A percentile compares a stretch with the other conserved stretches of the same genome.
Conservation (phyloP, 2,329 filamentous ascomycete genomes). For the Nigrograna mackinnonii region DNA sequence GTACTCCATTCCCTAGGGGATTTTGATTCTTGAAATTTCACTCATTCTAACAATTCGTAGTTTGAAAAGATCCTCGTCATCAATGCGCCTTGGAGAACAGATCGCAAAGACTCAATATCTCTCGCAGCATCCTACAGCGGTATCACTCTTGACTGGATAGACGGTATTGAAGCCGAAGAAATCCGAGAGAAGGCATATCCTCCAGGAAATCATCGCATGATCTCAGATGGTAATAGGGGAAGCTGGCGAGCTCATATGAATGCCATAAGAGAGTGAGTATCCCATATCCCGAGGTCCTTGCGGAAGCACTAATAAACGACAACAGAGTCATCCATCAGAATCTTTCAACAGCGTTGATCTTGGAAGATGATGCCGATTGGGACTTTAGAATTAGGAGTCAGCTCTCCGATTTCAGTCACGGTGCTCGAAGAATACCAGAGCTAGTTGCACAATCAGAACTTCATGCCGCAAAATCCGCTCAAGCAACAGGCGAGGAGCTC, state of each 20-base stretch:
- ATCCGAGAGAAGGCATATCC: slow-evolving; percentile 35
- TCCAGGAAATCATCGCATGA: slow-evolving; percentile 32
- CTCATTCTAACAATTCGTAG: slow-evolving; percentile 30
- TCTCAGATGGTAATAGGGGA: slow-evolving; percentile 18
- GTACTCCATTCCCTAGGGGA: too few relatives aligned
- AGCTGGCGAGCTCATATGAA: slow-evolving; percentile 33
- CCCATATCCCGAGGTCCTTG: not conserved
- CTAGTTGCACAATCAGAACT: slow-evolving; percentile 8
- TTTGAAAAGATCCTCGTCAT: slow-evolving; percentile 59
- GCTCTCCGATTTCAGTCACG: slow-evolving; percentile 15
- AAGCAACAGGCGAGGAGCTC: slow-evolving; percentile 5
- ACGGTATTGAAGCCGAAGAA: slow-evolving; percentile 47
- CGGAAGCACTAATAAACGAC: slow-evolving; percentile 3
- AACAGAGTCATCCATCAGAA: slow-evolving; percentile 22
- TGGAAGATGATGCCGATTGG: slow-evolving; percentile 33
- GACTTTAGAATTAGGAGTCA: slow-evolving; percentile 21
- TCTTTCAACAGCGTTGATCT: slow-evolving; percentile 22
- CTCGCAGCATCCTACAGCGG: slow-evolving; percentile 52
- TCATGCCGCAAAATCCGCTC: slow-evolving; percentile 1
- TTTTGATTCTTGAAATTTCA: not conserved
- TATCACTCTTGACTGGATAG: slow-evolving; percentile 51
- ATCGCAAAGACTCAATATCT: slow-evolving; percentile 56
- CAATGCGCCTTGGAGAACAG: slow-evolving; percentile 54
- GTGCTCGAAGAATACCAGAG: slow-evolving; percentile 11
- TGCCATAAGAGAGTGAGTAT: slow-evolving; percentile 20